phyloP scores from a whole-genome alignment of 2,329 filamentous ascomycete species.

The Pseudogymnoascus sp. region DNA sequence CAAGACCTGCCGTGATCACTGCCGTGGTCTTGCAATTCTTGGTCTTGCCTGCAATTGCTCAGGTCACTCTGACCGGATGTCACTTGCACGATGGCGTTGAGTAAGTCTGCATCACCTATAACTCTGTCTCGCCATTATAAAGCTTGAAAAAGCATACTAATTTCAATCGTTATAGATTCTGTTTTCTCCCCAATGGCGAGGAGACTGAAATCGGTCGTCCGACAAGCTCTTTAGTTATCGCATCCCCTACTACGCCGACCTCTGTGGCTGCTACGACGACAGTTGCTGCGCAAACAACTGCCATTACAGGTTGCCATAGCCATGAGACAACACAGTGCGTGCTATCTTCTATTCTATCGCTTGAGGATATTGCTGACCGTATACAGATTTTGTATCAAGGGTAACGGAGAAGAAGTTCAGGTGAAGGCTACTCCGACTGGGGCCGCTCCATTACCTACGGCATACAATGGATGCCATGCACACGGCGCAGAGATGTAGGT shows the following conservation, averaged over 20 bases:
- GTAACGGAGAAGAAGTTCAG: constrained; percentile 35
- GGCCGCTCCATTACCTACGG: constrained; percentile 48
- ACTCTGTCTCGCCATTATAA: neutral
- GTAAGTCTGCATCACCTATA: constrained; percentile 15
- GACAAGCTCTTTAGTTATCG: constrained; percentile 2
- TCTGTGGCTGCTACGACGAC: constrained; percentile 22
- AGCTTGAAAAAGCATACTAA: neutral
- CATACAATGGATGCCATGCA: constrained; percentile 58
- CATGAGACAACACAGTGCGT: constrained; percentile 37
- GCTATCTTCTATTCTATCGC: neutral
- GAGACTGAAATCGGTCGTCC: neutral
- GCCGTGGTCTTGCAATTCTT: neutral
- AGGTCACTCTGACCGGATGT: constrained; percentile 25
- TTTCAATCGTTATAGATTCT: neutral
- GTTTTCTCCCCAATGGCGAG: constrained; percentile 11
- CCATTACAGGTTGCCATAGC: constrained; percentile 46
- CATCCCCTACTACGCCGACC: constrained; percentile 26
- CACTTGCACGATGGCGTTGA: constrained; percentile 28
- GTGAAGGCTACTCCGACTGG: constrained; percentile 45
- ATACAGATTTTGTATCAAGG: constrained; percentile 37
- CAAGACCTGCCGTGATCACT: neutral
- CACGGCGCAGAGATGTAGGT: constrained; percentile 52
- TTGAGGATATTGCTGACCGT: constrained; percentile 21
- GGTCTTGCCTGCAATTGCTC: neutral
- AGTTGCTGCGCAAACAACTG: constrained; percentile 32